Evolutionary conservation across 257 asterid genomes (phyloP).

Genomic region (Solanum phureja): DNA sequence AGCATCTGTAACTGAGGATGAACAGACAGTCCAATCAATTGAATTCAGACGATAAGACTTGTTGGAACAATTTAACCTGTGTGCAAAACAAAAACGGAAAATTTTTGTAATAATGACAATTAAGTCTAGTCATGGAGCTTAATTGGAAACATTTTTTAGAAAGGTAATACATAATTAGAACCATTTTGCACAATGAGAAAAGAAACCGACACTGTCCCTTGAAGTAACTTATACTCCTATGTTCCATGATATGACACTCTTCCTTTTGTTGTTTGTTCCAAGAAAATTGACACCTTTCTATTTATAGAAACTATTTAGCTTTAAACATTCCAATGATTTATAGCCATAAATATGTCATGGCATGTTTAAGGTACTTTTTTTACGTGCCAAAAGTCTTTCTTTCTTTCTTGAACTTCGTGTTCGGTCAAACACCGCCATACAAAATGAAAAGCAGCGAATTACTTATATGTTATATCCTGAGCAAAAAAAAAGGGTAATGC

Average conservation of each 20-base stretch:
- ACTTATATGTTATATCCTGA: neutral
- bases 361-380: neutral
- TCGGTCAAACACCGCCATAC: neutral
- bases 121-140: neutral
- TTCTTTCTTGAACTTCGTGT: neutral
- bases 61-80: slow-evolving; percentile 51
- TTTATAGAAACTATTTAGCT: neutral
- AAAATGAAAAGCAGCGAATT: neutral
- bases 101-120: neutral
- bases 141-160: neutral
- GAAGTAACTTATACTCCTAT: neutral
- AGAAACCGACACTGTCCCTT: neutral
- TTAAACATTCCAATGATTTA: neutral
- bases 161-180: neutral
- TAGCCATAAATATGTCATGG: neutral
- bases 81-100: neutral
- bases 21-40: slow-evolving; percentile 69
- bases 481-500: neutral
- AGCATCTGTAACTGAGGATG: slow-evolving; percentile 64
- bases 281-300: neutral
- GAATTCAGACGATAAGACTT: slow-evolving; percentile 44
- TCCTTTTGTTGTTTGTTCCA: neutral
- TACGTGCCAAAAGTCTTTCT: neutral
- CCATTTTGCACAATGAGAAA: neutral
- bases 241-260: neutral